Evolutionary conservation across 148 eudicot genomes (phyloP).

Genomic region (Fallopia convolvulus): DNA sequence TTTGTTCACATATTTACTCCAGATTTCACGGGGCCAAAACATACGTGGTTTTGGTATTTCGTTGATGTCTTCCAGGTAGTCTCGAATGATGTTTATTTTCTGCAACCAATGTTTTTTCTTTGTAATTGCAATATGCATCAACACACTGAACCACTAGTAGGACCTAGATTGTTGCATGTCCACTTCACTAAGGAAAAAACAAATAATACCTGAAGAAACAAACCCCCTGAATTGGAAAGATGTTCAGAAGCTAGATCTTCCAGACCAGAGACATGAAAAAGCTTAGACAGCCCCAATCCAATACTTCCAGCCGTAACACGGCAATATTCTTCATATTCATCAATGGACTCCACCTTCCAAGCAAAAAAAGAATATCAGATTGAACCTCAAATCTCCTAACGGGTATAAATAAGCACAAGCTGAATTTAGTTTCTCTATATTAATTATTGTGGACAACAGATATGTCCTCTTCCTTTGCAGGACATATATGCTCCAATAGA

Average conservation of each 20-base stretch:
- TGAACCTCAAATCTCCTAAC: background rate
- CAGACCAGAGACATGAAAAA: conserved; percentile 73
- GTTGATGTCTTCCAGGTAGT: conserved; percentile 90
- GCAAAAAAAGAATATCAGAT: background rate
- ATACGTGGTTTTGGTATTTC: conserved; percentile 96
- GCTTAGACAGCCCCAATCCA: conserved; percentile 85
- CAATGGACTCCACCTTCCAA: conserved; percentile 74
- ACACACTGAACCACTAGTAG: background rate
- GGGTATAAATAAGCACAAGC: background rate
- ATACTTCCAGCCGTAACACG: conserved; percentile 87
- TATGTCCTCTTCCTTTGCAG: too few species aligned
- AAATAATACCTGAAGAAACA: conserved; percentile 83
- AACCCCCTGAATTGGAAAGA: conserved; percentile 81
- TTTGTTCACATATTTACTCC: conserved; percentile 85
- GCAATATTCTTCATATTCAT: conserved; percentile 91
- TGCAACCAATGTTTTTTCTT: conserved; percentile 24
- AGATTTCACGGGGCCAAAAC: conserved; percentile 97
- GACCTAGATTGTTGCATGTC: background rate
- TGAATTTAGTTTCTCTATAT: background rate
- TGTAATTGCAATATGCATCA: background rate
- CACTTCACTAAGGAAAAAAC: background rate
- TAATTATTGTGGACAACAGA: too few species aligned
- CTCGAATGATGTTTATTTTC: conserved; percentile 91
- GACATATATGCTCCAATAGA: too few species aligned
- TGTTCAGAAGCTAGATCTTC: conserved; percentile 60